These are phyloP conservation scores for Auricularia cornea DNA, from an alignment of 768 basidiomycete genomes.

Conservation along the genomic window DNA sequence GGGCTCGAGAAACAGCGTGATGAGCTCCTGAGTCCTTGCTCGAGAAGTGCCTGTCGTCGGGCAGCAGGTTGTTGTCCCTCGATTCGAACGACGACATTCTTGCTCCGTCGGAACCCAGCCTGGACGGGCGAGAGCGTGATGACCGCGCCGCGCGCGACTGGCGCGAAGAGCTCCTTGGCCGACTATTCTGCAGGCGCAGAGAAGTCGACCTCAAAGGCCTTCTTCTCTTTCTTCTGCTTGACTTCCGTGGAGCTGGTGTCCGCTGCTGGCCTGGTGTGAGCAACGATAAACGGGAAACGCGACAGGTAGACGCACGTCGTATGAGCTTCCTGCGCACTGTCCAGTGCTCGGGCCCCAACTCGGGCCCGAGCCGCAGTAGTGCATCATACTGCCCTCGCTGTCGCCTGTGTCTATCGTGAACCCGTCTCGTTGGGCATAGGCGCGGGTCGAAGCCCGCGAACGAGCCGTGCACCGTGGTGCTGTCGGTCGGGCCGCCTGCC, in stretches of 20 bases:
- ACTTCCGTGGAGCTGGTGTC: slow-evolving; percentile 95
- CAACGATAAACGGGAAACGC: slow-evolving; percentile 2
- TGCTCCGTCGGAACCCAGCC: slow-evolving; percentile 36
- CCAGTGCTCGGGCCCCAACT: slow-evolving; percentile 99
- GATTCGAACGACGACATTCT: slow-evolving; percentile 47
- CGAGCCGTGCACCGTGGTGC: slow-evolving; percentile 30
- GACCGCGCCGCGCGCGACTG: slow-evolving; percentile 56
- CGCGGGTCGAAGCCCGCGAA: slow-evolving; percentile 83
- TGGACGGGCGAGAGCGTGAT: slow-evolving; percentile 47
- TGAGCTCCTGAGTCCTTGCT: slow-evolving; percentile 78
- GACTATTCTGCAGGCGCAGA: slow-evolving; percentile 48
- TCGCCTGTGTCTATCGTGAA: slow-evolving; percentile 81
- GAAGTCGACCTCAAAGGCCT: slow-evolving; percentile 79
- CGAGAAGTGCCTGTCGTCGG: slow-evolving; percentile 97
- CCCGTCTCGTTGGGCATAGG: slow-evolving; percentile 64
- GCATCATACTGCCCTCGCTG: slow-evolving; percentile 51
- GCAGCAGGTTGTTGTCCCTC: slow-evolving; percentile 68
- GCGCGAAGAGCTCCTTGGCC: slow-evolving; percentile 67
- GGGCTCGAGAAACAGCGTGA: slow-evolving; percentile 92
- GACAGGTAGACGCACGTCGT: neutral
- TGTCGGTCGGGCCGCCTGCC: slow-evolving; percentile 29
- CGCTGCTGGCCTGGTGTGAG: slow-evolving; percentile 73
- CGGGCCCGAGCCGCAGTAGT: slow-evolving; percentile 86
- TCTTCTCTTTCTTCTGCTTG: slow-evolving; percentile 93
- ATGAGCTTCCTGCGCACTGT: slow-evolving; percentile 42